phyloP scores from a whole-genome alignment of 306 rosid genomes.

The Acacia acuminata region DNA sequence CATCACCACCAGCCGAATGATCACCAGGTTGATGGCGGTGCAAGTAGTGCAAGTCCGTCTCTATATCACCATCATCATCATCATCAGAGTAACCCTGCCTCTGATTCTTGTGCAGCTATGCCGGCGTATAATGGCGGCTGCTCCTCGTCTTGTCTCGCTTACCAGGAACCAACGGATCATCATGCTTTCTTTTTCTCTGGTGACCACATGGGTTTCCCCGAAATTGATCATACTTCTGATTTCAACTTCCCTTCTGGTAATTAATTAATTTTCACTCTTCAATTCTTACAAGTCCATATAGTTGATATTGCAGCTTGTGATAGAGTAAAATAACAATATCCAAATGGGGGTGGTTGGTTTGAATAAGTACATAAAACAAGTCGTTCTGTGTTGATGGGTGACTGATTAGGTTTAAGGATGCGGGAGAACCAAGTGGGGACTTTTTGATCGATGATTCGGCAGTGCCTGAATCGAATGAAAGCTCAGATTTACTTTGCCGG shows the following conservation, averaged over 20 bases:
- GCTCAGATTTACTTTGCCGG: constrained; percentile 46
- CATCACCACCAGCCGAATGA: not conserved
- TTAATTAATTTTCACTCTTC: constrained; percentile 29
- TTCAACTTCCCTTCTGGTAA: constrained; percentile 66
- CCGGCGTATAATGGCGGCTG: not conserved
- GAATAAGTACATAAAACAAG: no score
- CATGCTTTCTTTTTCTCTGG: constrained; percentile 41
- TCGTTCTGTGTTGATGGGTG: not conserved
- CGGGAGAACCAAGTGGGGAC: constrained; percentile 26
- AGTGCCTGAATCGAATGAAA: constrained; percentile 46
- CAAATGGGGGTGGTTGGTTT: not conserved
- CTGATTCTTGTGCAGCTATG: not conserved
- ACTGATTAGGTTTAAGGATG: constrained; percentile 30
- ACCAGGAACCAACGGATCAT: constrained; percentile 27
- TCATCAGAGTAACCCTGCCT: not conserved
- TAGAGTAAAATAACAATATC: not conserved
- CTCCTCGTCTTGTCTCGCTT: constrained; percentile 18
- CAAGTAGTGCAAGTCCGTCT: not conserved
- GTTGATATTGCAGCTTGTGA: not conserved
- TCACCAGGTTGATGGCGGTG: not conserved
- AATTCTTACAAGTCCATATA: not conserved
- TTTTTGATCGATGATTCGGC: constrained; percentile 54
- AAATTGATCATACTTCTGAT: constrained; percentile 57
- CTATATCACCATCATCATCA: not conserved
- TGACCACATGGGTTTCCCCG: constrained; percentile 53